A percentile compares a stretch with the other conserved stretches of the same genome.
These are phyloP conservation scores for Claviceps digitariae DNA, from an alignment of 2,329 filamentous ascomycete genomes.

Conservation along the genomic window DNA sequence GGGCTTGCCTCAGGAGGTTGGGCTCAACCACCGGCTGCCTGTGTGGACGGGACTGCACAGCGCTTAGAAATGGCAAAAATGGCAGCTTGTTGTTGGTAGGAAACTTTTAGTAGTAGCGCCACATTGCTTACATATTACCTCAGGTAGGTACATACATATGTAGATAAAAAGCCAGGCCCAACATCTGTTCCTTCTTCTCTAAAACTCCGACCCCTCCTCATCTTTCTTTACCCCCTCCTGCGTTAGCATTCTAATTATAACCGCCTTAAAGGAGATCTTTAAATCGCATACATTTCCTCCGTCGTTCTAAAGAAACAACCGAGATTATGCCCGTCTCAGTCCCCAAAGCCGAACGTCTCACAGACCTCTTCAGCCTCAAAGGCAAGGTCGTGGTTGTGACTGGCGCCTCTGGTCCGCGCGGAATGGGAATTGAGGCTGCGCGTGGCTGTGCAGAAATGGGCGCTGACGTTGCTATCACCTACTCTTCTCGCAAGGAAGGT, in stretches of 20 bases:
- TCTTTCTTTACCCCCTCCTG: neutral
- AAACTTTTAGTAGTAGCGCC: neutral
- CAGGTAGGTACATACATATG: too few relatives aligned
- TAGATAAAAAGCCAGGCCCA: neutral
- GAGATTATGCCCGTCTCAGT: slow-evolving; percentile 39
- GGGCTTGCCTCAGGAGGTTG: neutral
- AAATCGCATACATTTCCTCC: neutral
- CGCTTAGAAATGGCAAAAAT: neutral
- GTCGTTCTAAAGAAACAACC: neutral
- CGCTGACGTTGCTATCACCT: slow-evolving; percentile 58
- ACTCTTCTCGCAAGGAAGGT: slow-evolving; percentile 55
- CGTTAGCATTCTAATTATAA: neutral
- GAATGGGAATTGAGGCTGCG: slow-evolving; percentile 57
- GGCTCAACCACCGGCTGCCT: neutral
- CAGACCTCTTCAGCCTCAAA: slow-evolving; percentile 58
- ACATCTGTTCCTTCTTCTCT: neutral
- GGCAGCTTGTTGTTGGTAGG: neutral
- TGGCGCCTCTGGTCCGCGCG: slow-evolving; percentile 54
- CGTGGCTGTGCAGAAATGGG: slow-evolving; percentile 59
- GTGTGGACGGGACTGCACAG: neutral
- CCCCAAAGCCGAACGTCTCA: slow-evolving; percentile 42
- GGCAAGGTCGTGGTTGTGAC: slow-evolving; percentile 60
- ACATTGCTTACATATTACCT: neutral
- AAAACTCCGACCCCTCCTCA: neutral
- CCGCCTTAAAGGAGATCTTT: neutral